Conservation (phyloP, 805 yeast species). For the Ogataea sp. region DNA sequence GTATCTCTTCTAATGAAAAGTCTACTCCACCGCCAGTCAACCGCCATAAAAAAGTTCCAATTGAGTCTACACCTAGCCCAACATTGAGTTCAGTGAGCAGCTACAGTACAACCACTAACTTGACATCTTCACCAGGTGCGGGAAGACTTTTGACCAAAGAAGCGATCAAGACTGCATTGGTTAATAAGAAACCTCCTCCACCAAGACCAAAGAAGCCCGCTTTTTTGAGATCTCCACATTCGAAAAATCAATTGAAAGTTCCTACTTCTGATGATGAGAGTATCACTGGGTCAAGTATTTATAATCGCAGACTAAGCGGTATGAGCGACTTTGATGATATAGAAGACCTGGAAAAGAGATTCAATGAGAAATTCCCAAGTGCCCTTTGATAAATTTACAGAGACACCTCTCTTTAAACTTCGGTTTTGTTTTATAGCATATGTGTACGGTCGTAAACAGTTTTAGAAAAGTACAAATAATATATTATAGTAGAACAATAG, state of each 20-base stretch:
- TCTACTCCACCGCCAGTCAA: background rate
- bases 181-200: constrained; percentile 24
- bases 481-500: no score
- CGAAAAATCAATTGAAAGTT: no score
- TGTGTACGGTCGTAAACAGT: no score
- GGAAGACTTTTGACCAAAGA: constrained; percentile 1
- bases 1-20: background rate
- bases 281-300: no score
- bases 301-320: constrained; percentile 9
- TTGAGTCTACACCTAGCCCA: background rate
- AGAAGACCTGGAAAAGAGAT: constrained; percentile 51
- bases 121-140: no score
- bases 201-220: constrained; percentile 62
- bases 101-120: background rate
- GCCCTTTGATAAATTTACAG: no score
- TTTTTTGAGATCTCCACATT: constrained; percentile 37
- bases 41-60: background rate
- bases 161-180: constrained; percentile 5
- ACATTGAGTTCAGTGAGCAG: background rate
- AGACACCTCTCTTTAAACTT: background rate
- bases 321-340: constrained; percentile 29
- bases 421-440: no score
- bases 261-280: no score
- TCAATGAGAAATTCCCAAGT: constrained; percentile 54
- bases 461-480: no score